Evolutionary conservation across 2,329 filamentous ascomycete species (phyloP).

Genomic region (Xylaria sp.): DNA sequence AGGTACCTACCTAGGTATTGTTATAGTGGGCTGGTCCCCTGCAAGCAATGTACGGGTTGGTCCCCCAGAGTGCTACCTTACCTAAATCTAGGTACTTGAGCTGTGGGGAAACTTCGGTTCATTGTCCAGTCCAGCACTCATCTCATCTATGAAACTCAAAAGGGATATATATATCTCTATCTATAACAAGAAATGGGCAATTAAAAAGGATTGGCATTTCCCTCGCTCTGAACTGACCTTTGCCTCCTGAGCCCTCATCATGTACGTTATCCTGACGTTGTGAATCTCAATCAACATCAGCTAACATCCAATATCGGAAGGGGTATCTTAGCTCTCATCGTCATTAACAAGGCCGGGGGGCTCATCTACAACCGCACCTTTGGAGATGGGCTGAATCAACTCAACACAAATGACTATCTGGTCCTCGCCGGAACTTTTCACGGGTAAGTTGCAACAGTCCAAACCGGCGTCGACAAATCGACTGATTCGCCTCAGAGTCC

Average conservation of each 20-base stretch:
- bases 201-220: not conserved
- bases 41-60: conserved; percentile 1
- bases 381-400: conserved; percentile 83
- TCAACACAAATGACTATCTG: conserved; percentile 95
- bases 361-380: conserved; percentile 97
- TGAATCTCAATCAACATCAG: not conserved
- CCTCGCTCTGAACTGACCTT: not conserved
- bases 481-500: conserved; percentile 59
- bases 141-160: not conserved
- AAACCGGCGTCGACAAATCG: conserved; percentile 1
- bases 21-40: conserved; percentile 26
- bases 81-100: not conserved
- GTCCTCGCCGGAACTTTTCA: conserved; percentile 98
- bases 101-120: conserved; percentile 29
- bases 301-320: conserved; percentile 56
- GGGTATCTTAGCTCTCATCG: conserved; percentile 93
- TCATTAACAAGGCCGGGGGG: conserved; percentile 98
- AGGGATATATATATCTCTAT: not conserved
- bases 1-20: not conserved
- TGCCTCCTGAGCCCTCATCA: conserved; percentile 3
- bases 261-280: conserved; percentile 18
- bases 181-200: not conserved
- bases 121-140: not conserved
- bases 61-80: too few relatives aligned
- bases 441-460: conserved; percentile 65